Percentiles rank a stretch among this genome's conserved stretches.
phyloP scores from a whole-genome alignment of 164 flowering plant genomes.

The Chimonanthus salicifolius region DNA sequence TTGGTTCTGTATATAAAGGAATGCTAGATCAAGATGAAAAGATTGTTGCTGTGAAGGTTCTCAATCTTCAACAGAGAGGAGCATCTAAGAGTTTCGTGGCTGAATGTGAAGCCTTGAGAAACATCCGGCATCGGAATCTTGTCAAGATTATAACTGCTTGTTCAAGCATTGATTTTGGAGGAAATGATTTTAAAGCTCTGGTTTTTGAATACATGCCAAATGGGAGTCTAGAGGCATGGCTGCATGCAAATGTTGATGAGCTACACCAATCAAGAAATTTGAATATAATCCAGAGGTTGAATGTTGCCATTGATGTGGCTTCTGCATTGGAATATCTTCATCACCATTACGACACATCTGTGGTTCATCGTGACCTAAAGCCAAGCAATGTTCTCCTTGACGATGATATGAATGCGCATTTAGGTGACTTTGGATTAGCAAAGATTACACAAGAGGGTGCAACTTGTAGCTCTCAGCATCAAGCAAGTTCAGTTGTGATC shows the following conservation, averaged over 20 bases:
- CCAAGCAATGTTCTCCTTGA: conserved; percentile 34
- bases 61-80: conserved; percentile 21
- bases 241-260: conserved; percentile 15
- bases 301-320: conserved; percentile 32
- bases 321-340: conserved; percentile 31
- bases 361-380: conserved; percentile 32
- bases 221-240: conserved; percentile 32
- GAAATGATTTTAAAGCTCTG: conserved; percentile 30
- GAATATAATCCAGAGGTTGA: conserved; percentile 22
- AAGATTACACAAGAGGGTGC: conserved; percentile 7
- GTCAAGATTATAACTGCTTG: conserved; percentile 24
- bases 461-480: neutral
- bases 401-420: conserved; percentile 24
- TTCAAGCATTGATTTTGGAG: conserved; percentile 23
- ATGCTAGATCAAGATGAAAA: neutral
- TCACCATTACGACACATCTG: conserved; percentile 14
- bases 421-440: conserved; percentile 37
- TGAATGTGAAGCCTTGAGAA: conserved; percentile 30
- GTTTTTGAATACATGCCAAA: conserved; percentile 32
- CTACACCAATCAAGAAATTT: conserved; percentile 1
- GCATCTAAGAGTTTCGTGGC: conserved; percentile 25
- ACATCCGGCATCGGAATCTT: conserved; percentile 29
- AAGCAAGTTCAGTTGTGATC: conserved; percentile 14
- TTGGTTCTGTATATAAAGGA: conserved; percentile 35
- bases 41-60: conserved; percentile 31